Conservation (phyloP, 2,329 filamentous ascomycete species). For the Scytalidium sp. region DNA sequence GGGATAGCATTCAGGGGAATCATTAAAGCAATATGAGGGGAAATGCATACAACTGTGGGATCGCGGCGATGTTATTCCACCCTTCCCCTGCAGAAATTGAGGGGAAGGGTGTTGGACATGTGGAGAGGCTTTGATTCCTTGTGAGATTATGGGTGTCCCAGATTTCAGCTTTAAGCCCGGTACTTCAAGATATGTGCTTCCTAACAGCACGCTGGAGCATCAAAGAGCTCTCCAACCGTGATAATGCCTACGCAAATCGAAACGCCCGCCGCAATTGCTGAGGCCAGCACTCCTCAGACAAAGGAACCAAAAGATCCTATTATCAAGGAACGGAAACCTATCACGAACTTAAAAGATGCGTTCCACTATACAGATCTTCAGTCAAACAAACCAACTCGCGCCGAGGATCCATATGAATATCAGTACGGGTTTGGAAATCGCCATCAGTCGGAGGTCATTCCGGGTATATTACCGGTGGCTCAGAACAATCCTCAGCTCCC, state of each 20-base stretch:
- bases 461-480: slow-evolving; percentile 34
- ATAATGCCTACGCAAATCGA: neutral
- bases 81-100: neutral
- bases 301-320: neutral
- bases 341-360: neutral
- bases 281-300: neutral
- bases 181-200: neutral
- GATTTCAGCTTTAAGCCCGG: neutral
- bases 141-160: neutral
- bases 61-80: neutral
- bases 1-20: neutral
- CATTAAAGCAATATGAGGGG: neutral
- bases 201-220: no score
- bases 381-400: slow-evolving; percentile 31
- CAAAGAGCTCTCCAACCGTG: neutral
- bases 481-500: slow-evolving; percentile 37
- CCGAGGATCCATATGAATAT: slow-evolving; percentile 51
- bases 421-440: slow-evolving; percentile 46
- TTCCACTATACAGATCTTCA: slow-evolving; percentile 4
- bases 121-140: neutral
- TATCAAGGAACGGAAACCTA: neutral
- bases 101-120: neutral
- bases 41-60: neutral
- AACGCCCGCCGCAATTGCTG: neutral
- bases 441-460: slow-evolving; percentile 33